Evolutionary conservation across 2,329 filamentous ascomycete genomes (phyloP).

Genomic region (Trichoderma asperellum): DNA sequence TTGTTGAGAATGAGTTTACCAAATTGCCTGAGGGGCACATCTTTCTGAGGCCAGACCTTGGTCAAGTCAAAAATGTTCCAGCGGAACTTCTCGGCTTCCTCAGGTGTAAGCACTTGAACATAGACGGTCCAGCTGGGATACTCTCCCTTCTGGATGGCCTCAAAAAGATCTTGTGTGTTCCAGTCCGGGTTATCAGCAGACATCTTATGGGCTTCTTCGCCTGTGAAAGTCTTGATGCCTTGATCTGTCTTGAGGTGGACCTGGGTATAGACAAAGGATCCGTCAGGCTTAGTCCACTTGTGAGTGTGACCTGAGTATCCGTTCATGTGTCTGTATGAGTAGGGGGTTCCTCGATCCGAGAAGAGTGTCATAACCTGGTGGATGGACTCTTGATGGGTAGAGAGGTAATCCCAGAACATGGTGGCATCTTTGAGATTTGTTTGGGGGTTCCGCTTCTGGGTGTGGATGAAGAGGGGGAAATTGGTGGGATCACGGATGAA

Average conservation of each 20-base stretch:
- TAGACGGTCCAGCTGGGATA: conserved; percentile 66
- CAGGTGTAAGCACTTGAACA: conserved; percentile 65
- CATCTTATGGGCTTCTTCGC: conserved; percentile 59
- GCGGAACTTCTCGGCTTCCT: conserved; percentile 62
- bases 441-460: conserved; percentile 74
- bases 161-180: conserved; percentile 66
- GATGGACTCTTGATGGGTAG: conserved; percentile 63
- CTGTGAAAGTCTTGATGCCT: conserved; percentile 62
- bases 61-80: conserved; percentile 72
- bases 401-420: conserved; percentile 56
- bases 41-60: conserved; percentile 68
- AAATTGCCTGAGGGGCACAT: conserved; percentile 64
- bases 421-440: conserved; percentile 72
- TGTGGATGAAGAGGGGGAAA: conserved; percentile 76
- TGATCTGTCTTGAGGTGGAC: conserved; percentile 67
- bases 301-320: conserved; percentile 69
- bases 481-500: conserved; percentile 75
- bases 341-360: conserved; percentile 67
- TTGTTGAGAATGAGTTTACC: conserved; percentile 67
- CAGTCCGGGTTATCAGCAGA: conserved; percentile 64
- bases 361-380: conserved; percentile 70
- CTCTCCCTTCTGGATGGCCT: conserved; percentile 64
- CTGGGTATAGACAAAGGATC: conserved; percentile 68
- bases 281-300: conserved; percentile 68
- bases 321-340: conserved; percentile 68